These are phyloP conservation scores for Lepraria neglecta DNA, from an alignment of 495 filamentous ascomycete genomes.

Conservation along the genomic window DNA sequence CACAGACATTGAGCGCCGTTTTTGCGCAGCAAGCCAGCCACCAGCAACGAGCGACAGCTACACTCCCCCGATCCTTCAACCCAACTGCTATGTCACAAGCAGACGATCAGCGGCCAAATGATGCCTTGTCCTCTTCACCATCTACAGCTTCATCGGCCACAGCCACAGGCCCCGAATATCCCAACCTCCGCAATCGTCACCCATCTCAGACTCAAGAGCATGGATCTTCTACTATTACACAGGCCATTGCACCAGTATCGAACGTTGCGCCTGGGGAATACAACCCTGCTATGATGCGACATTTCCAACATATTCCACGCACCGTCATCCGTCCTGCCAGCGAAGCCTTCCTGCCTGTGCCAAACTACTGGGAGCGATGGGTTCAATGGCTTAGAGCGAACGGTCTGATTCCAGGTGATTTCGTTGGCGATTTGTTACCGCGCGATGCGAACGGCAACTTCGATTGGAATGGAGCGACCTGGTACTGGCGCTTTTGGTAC, in stretches of 20 bases:
- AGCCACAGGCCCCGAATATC: slow-evolving; percentile 40
- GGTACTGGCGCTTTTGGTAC: slow-evolving; percentile 66
- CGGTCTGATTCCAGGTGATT: slow-evolving; percentile 65
- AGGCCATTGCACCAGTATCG: slow-evolving; percentile 30
- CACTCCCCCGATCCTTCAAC: slow-evolving; percentile 44
- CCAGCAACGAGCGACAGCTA: slow-evolving; percentile 33
- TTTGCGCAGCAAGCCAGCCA: slow-evolving; percentile 34
- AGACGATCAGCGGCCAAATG: slow-evolving; percentile 24
- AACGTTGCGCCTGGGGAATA: slow-evolving; percentile 22
- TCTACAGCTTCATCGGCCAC: slow-evolving; percentile 56
- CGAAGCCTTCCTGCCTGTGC: slow-evolving; percentile 60
- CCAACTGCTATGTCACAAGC: slow-evolving; percentile 2
- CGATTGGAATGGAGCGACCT: slow-evolving; percentile 64
- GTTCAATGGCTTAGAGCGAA: slow-evolving; percentile 57
- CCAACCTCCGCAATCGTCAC: slow-evolving; percentile 25
- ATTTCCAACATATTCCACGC: slow-evolving; percentile 48
- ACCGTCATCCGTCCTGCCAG: slow-evolving; percentile 43
- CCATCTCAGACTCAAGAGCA: slow-evolving; percentile 17
- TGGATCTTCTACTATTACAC: slow-evolving; percentile 6
- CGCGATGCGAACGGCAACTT: slow-evolving; percentile 73
- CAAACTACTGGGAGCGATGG: slow-evolving; percentile 53
- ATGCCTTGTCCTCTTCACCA: slow-evolving; percentile 37
- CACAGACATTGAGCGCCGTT: slow-evolving; percentile 35
- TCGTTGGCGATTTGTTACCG: slow-evolving; percentile 73
- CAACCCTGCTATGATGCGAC: slow-evolving; percentile 43